Base-by-base conservation (phyloP, 306 rosid genomes). In the Sophora flavescens region DNA sequence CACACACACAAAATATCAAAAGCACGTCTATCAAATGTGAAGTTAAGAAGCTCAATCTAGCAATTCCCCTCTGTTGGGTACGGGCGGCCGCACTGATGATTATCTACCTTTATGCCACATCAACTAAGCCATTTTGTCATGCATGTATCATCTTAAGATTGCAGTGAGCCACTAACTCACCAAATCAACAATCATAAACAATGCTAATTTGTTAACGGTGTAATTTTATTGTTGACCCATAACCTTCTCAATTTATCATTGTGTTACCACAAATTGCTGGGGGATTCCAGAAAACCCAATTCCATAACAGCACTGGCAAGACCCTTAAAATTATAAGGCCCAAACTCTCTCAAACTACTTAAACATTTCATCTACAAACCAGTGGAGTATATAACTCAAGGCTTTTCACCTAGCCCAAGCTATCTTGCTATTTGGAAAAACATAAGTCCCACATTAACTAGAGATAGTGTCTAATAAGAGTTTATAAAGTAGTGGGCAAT, bases 231-330 rank as follows among this genome's bases (percentile, higher is more conserved):
- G 10, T 47, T 61, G 14, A 63, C 26, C 69, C 61, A 50, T 11
- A 48, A 52, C 79, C 63, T 36, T 74, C 36, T 47, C 47, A 33
- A 59, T 26, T 66, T 45, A 68, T 42, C 11, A n/a, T 45, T 44
- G 61, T 15, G 44, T 50, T 38, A 18, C 33, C 26, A 50, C 44
- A 48, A 35, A 50, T 36, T 60, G 36, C 71, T 8, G 13, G 51
- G 50, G 36, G 11, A 32, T 68, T 77, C 36, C 28, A 64, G 48
- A 41, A 48, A 60, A 52, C 9, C 41, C 72, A 53, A 53, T 32
- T 66, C 32, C 36, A 76, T 26, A 42, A 15, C 2, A 1, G 70
- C 45, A 68, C 5, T 3, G 47, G 70, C 62, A 14, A 54, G 62
- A 48, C 47, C 64, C 53, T 75, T 36, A 63, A 62, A 41, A 32